Evolutionary conservation across 768 basidiomycete species (phyloP).

Genomic region (Termitomyces sp.): DNA sequence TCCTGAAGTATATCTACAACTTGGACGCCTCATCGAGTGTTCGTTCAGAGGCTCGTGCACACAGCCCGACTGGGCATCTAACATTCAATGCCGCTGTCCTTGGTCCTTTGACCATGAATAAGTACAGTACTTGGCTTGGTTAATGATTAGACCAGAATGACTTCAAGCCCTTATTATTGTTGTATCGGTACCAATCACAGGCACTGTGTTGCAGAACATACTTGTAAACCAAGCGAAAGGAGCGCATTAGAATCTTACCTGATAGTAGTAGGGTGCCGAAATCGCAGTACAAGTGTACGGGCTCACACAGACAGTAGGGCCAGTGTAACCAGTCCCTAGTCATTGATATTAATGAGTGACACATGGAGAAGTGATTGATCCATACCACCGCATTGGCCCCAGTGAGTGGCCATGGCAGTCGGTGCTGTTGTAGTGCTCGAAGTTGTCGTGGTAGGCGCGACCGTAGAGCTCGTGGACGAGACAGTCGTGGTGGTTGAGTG

Average conservation of each 20-base stretch:
- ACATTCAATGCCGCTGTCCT: background rate
- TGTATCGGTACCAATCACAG: conserved; percentile 12
- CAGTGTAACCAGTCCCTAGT: conserved; percentile 43
- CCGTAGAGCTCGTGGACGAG: conserved; percentile 29
- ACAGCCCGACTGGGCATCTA: background rate
- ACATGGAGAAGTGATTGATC: background rate
- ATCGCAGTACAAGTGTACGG: conserved; percentile 45
- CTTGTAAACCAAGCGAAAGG: background rate
- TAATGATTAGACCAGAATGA: background rate
- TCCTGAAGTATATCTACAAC: background rate
- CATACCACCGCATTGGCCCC: conserved; percentile 53
- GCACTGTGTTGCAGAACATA: conserved; percentile 17
- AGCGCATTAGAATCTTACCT: conserved; percentile 31
- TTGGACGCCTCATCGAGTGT: too few relatives aligned
- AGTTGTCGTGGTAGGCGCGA: conserved; percentile 33
- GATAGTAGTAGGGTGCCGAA: conserved; percentile 53
- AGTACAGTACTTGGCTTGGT: background rate
- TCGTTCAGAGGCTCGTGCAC: background rate
- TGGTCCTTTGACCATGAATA: background rate
- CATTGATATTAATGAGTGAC: background rate
- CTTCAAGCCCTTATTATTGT: background rate
- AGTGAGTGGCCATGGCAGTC: conserved; percentile 42
- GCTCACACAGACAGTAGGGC: conserved; percentile 43
- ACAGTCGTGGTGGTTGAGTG: conserved; percentile 17
- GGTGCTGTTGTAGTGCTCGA: conserved; percentile 26